Conservation (phyloP, 2,329 filamentous ascomycete genomes). For the Fonsecaea pedrosoi region DNA sequence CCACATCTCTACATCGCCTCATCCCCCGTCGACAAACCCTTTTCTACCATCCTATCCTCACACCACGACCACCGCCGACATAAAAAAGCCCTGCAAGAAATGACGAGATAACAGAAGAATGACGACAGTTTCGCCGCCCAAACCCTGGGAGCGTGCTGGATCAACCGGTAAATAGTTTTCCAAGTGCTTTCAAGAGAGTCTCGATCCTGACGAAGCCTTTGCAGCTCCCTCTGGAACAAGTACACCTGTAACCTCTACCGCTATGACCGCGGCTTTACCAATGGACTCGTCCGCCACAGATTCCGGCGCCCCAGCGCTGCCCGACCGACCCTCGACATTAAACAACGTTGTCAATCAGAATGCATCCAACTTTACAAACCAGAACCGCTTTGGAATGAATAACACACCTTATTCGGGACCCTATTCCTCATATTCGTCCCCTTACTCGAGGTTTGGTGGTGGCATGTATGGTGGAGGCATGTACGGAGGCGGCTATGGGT, state of each 20-base stretch:
- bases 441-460: slow-evolving; percentile 58
- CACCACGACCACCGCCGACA: not conserved
- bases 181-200: not conserved
- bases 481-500: slow-evolving; percentile 50
- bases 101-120: slow-evolving; percentile 47
- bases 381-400: slow-evolving; percentile 62
- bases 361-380: slow-evolving; percentile 78
- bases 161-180: slow-evolving; percentile 53
- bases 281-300: slow-evolving; percentile 45
- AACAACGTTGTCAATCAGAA: slow-evolving; percentile 84
- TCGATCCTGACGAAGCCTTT: slow-evolving; percentile 19
- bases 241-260: slow-evolving; percentile 43
- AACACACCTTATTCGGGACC: slow-evolving; percentile 45
- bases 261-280: slow-evolving; percentile 48
- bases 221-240: slow-evolving; percentile 32
- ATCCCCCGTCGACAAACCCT: not conserved
- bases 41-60: not conserved
- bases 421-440: slow-evolving; percentile 49
- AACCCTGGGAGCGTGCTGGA: slow-evolving; percentile 91
- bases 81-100: not conserved
- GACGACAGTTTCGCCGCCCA: slow-evolving; percentile 80
- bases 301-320: slow-evolving; percentile 70
- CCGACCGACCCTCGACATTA: slow-evolving; percentile 79
- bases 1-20: not conserved
- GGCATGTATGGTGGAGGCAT: slow-evolving; percentile 48